Conservation (phyloP, 2,329 filamentous ascomycete species). For the Fusarium praegraminearum region DNA sequence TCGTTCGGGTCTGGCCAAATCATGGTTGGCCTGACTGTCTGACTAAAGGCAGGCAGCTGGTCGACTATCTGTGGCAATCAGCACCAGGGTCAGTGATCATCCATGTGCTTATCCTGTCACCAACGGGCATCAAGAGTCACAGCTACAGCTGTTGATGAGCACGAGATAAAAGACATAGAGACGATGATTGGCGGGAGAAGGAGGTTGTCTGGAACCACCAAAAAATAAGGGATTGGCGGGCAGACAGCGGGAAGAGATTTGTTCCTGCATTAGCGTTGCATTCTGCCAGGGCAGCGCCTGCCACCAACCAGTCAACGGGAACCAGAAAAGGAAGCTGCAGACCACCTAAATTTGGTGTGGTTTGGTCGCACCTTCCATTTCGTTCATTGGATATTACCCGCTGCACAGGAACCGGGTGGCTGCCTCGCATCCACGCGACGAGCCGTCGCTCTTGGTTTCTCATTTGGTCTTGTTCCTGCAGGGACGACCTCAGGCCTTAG, state of each 20-base stretch:
- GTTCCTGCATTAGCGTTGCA: constrained; percentile 48
- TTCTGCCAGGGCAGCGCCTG: constrained; percentile 35
- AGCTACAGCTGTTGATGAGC: constrained; percentile 2
- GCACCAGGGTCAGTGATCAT: background rate
- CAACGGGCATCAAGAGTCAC: constrained; percentile 12
- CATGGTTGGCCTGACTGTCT: background rate
- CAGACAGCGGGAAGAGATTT: constrained; percentile 37
- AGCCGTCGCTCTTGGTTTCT: constrained; percentile 10
- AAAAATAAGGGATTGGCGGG: constrained; percentile 18
- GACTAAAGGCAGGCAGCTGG: background rate
- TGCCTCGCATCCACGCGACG: constrained; percentile 24
- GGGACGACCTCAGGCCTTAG: background rate
- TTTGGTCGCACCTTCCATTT: background rate
- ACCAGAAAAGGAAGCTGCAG: constrained; percentile 24
- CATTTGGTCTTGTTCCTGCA: constrained; percentile 13
- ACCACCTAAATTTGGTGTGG: background rate
- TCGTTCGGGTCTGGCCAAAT: background rate
- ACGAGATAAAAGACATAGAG: constrained; percentile 7
- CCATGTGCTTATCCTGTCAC: constrained; percentile 13
- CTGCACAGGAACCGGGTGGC: constrained; percentile 8
- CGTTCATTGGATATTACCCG: constrained; percentile 13
- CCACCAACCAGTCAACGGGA: constrained; percentile 8
- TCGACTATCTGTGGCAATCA: constrained; percentile 8
- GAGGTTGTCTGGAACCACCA: background rate
- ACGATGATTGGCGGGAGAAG: constrained; percentile 13